These are phyloP conservation scores for Avena atlantica DNA, from an alignment of 176 grass and related monocot genomes.

Conservation along the genomic window DNA sequence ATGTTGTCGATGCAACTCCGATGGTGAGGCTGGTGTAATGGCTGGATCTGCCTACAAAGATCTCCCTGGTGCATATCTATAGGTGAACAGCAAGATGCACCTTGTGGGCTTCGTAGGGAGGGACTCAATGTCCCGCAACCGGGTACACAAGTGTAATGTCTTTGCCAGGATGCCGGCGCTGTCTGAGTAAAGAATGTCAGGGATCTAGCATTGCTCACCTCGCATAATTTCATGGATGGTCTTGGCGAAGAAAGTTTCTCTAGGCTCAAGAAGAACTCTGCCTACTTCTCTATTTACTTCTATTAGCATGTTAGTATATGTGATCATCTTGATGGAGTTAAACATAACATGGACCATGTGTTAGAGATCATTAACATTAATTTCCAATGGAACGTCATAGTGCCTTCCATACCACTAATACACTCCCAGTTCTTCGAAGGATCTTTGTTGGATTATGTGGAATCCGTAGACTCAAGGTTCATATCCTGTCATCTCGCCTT, in stretches of 20 bases:
- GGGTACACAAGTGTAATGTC: neutral
- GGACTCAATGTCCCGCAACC: neutral
- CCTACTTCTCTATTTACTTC: neutral
- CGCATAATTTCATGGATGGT: neutral
- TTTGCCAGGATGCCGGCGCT: neutral
- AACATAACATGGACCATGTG: neutral
- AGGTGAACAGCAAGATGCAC: slow-evolving; percentile 26
- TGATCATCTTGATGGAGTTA: neutral
- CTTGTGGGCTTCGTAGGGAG: neutral
- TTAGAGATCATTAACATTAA: neutral
- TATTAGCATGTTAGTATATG: neutral
- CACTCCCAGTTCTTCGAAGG: no score
- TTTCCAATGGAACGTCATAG: neutral
- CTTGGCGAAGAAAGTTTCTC: neutral
- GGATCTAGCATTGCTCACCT: neutral
- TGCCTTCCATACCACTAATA: neutral
- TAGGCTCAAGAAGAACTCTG: neutral
- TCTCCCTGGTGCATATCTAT: slow-evolving; percentile 20
- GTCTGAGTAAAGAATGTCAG: neutral
- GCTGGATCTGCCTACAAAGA: neutral
- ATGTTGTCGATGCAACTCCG: neutral
- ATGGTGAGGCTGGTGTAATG: neutral
- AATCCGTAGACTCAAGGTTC: no score
- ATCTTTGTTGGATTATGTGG: no score
- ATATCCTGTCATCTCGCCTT: no score